These are phyloP conservation scores for Alectoria sarmentosa DNA, from an alignment of 495 filamentous ascomycete species.

Conservation along the genomic window DNA sequence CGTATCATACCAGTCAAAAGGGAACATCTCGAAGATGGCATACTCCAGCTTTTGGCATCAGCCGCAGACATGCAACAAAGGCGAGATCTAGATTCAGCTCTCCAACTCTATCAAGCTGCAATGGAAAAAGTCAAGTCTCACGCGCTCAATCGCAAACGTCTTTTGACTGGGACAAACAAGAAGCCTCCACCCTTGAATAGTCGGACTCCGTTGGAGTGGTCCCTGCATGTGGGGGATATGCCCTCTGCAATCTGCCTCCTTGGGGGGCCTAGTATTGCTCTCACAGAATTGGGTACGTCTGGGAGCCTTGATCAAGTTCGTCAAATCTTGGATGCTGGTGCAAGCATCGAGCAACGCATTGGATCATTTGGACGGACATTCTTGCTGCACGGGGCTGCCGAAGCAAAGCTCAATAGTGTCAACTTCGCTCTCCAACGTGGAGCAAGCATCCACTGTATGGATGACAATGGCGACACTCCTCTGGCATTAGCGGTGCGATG, in stretches of 20 bases:
- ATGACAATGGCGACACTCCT: conserved; percentile 26
- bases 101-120: conserved; percentile 19
- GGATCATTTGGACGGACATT: conserved; percentile 15
- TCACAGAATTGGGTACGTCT: conserved; percentile 8
- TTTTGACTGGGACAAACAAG: conserved; percentile 15
- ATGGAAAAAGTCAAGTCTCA: conserved; percentile 17
- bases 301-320: conserved; percentile 4
- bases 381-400: conserved; percentile 22
- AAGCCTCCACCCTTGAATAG: conserved; percentile 20
- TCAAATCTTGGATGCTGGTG: conserved; percentile 16
- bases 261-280: conserved; percentile 13
- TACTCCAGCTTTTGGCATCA: conserved; percentile 18
- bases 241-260: conserved; percentile 17
- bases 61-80: conserved; percentile 22
- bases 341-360: conserved; percentile 17
- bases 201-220: conserved; percentile 16
- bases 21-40: conserved; percentile 18
- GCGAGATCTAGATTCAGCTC: conserved; percentile 17
- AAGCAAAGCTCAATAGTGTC: conserved; percentile 16
- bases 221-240: conserved; percentile 17
- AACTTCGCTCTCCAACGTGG: conserved; percentile 11
- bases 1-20: conserved; percentile 15
- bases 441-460: conserved; percentile 9
- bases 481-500: conserved; percentile 25
- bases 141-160: conserved; percentile 14